Conservation (phyloP, 306 rosid species). For the Corylus americana region DNA sequence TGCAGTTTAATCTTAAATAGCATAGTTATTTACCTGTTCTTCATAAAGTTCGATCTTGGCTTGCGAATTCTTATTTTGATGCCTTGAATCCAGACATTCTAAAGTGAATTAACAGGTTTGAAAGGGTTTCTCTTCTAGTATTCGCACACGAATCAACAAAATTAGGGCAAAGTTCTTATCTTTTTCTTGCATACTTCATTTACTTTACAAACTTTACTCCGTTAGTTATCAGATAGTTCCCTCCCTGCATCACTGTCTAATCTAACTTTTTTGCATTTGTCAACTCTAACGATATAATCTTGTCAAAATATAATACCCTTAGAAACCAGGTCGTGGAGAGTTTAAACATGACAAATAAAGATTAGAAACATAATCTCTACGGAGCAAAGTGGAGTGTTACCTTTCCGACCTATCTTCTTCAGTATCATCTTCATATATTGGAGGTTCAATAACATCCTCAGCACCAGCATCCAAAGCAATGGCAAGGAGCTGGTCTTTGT, state of each 20-base stretch:
- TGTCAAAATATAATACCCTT: neutral
- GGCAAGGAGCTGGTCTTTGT: constrained; percentile 76
- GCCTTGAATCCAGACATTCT: too few relatives aligned
- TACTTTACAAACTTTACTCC: too few relatives aligned
- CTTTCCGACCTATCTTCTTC: constrained; percentile 79
- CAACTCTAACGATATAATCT: neutral
- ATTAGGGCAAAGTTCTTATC: too few relatives aligned
- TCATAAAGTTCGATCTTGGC: too few relatives aligned
- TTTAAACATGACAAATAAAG: neutral
- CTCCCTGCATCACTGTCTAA: neutral
- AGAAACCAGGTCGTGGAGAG: neutral
- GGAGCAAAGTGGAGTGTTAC: constrained; percentile 34
- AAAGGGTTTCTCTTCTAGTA: too few relatives aligned
- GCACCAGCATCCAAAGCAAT: constrained; percentile 88
- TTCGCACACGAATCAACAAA: too few relatives aligned
- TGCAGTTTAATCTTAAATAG: too few relatives aligned
- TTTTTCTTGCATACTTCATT: too few relatives aligned
- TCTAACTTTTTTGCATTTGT: neutral
- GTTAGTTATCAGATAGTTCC: too few relatives aligned
- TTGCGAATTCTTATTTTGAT: too few relatives aligned
- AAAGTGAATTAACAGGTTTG: too few relatives aligned
- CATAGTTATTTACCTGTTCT: too few relatives aligned
- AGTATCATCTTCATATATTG: constrained; percentile 72
- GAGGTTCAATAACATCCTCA: constrained; percentile 90
- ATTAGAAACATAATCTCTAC: constrained; percentile 14